Percentiles rank a stretch among this genome's conserved stretches.
Conservation (phyloP, 2,329 filamentous ascomycete species). For the Xylaria sp. region DNA sequence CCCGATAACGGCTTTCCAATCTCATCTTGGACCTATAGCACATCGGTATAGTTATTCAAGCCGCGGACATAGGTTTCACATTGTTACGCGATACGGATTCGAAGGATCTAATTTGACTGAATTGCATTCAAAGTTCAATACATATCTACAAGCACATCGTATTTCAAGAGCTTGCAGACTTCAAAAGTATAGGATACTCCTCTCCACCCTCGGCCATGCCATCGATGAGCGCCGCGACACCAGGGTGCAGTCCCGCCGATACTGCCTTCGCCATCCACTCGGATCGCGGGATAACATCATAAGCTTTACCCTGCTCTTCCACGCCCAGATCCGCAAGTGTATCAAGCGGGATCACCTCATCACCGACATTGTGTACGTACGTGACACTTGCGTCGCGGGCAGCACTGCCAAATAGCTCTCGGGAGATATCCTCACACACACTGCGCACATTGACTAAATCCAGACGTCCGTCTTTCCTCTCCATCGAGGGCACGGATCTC, state of each 20-base stretch:
- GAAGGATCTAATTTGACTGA: neutral
- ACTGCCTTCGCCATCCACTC: conserved; percentile 24
- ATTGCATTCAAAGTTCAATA: neutral
- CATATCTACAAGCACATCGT: neutral
- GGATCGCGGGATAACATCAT: neutral
- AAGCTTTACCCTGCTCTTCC: neutral
- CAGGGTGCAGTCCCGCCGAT: conserved; percentile 27
- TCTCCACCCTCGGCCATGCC: conserved; percentile 5
- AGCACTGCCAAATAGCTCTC: neutral
- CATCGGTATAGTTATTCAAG: no score
- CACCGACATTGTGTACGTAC: conserved; percentile 3
- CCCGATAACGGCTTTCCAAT: no score
- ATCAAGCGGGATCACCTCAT: neutral
- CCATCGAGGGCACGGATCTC: neutral
- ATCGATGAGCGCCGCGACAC: conserved; percentile 27
- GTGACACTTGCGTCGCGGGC: neutral
- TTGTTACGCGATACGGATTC: no score
- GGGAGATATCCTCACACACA: neutral
- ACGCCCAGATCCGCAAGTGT: neutral
- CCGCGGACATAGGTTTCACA: no score
- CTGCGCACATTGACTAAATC: conserved; percentile 8
- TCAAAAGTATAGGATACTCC: neutral
- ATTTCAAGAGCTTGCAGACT: neutral
- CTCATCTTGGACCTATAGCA: neutral
- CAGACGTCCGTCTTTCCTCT: neutral